Conservation (phyloP, 192 early-diverging fungal species). For the Oehlia diaphana region DNA sequence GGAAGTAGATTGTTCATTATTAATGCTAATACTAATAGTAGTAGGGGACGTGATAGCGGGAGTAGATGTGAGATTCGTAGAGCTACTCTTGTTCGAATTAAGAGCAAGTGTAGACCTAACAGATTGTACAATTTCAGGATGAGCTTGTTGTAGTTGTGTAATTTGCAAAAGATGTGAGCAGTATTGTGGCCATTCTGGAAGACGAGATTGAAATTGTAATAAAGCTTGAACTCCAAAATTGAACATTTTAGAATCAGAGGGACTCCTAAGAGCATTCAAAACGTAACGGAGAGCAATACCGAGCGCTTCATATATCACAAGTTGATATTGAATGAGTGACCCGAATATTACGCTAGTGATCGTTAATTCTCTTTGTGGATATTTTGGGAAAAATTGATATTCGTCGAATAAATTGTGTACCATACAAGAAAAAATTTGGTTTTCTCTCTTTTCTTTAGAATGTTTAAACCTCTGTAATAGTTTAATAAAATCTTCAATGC, state of each 20-base stretch:
- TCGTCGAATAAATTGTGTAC: conserved; percentile 95
- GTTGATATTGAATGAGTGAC: conserved; percentile 82
- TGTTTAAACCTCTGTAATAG: conserved; percentile 78
- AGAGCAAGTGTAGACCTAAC: conserved; percentile 51
- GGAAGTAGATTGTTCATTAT: not conserved
- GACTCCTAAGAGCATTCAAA: conserved; percentile 79
- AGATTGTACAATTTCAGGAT: conserved; percentile 70
- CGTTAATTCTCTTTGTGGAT: conserved; percentile 88
- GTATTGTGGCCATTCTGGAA: conserved; percentile 90
- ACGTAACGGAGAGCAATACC: conserved; percentile 91
- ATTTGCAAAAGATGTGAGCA: conserved; percentile 84
- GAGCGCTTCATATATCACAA: conserved; percentile 76
- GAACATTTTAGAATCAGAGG: conserved; percentile 80
- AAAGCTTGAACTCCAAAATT: conserved; percentile 89
- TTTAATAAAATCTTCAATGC: conserved; percentile 83
- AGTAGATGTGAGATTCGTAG: conserved; percentile 20
- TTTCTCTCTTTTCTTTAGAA: conserved; percentile 71
- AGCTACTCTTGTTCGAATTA: conserved; percentile 1
- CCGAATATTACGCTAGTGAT: conserved; percentile 93
- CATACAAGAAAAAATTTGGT: conserved; percentile 87
- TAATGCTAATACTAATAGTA: conserved; percentile 19
- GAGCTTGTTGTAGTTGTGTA: conserved; percentile 71
- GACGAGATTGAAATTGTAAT: conserved; percentile 75
- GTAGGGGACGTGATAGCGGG: conserved; percentile 10
- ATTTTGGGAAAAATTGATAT: conserved; percentile 91